phyloP scores from a whole-genome alignment of 2,329 filamentous ascomycete genomes.

The Parastagonospora nodorum region DNA sequence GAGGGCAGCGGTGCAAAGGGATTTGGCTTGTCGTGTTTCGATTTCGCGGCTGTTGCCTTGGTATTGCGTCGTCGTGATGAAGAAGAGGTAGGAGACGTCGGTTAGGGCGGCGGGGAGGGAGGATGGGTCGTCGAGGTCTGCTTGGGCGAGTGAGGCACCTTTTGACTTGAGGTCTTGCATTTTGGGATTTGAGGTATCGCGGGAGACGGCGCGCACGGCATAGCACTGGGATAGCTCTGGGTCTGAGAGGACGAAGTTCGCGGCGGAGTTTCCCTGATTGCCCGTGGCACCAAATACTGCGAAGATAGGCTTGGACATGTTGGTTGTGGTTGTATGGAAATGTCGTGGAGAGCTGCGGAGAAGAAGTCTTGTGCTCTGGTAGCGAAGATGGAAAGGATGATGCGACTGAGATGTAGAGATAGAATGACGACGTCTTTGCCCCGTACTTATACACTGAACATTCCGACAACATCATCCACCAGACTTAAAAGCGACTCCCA shows the following conservation, averaged over 20 bases:
- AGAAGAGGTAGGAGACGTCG: constrained; percentile 32
- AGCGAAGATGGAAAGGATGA: no score
- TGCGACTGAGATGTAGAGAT: no score
- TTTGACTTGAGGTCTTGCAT: constrained; percentile 52
- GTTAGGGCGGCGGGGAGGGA: constrained; percentile 30
- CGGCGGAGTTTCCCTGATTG: constrained; percentile 63
- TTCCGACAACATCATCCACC: no score
- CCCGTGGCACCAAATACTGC: constrained; percentile 41
- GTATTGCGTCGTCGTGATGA: constrained; percentile 36
- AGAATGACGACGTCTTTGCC: no score
- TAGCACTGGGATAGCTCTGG: constrained; percentile 48
- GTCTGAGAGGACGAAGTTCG: constrained; percentile 50
- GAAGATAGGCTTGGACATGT: constrained; percentile 28
- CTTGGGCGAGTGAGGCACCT: constrained; percentile 60
- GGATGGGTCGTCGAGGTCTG: constrained; percentile 52
- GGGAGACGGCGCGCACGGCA: constrained; percentile 61
- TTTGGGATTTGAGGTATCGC: constrained; percentile 51
- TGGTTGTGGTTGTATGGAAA: neutral
- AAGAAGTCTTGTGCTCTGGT: neutral
- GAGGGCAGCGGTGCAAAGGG: constrained; percentile 39
- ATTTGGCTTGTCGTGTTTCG: constrained; percentile 34
- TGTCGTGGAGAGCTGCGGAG: neutral
- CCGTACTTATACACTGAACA: no score
- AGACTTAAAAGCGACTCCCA: no score
- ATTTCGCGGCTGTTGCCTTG: constrained; percentile 23